These are phyloP conservation scores for Parathielavia appendiculata DNA, from an alignment of 495 filamentous ascomycete species.

Conservation along the genomic window DNA sequence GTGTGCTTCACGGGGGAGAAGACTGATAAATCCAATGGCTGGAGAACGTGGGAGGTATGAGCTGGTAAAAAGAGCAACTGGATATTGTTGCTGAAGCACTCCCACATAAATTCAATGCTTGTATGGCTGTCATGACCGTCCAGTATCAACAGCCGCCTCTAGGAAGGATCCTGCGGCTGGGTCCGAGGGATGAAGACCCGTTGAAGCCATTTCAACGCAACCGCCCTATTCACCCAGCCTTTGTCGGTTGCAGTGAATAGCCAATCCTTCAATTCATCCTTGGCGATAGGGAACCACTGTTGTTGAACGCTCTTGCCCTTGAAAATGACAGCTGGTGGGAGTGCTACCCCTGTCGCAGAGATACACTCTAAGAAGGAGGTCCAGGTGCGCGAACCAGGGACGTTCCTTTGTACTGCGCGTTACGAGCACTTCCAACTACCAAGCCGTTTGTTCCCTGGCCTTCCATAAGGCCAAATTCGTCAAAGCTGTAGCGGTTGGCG, in stretches of 20 bases:
- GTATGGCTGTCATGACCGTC: slow-evolving; percentile 25
- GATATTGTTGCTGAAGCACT: slow-evolving; percentile 14
- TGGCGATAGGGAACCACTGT: no score
- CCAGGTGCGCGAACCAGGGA: no score
- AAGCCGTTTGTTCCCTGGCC: slow-evolving; percentile 4
- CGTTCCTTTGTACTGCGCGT: no score
- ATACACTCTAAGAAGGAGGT: no score
- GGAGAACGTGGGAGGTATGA: slow-evolving; percentile 15
- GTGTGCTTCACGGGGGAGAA: neutral
- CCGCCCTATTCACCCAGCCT: slow-evolving; percentile 8
- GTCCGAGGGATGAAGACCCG: slow-evolving; percentile 18
- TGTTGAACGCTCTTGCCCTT: no score
- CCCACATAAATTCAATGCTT: slow-evolving; percentile 12
- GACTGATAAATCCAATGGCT: slow-evolving; percentile 25
- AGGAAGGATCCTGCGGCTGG: slow-evolving; percentile 11
- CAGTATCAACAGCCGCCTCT: slow-evolving; percentile 28
- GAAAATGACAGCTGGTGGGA: no score
- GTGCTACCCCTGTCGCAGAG: neutral
- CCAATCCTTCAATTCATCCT: no score
- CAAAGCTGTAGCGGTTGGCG: slow-evolving; percentile 5
- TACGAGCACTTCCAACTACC: slow-evolving; percentile 7
- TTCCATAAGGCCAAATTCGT: slow-evolving; percentile 6
- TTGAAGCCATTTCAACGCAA: slow-evolving; percentile 11
- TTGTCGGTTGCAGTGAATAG: slow-evolving; percentile 14
- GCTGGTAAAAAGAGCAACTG: slow-evolving; percentile 9